Evolutionary conservation across 108 stramenopile species (phyloP).

Genomic region (Aurantiochytrium sp.): DNA sequence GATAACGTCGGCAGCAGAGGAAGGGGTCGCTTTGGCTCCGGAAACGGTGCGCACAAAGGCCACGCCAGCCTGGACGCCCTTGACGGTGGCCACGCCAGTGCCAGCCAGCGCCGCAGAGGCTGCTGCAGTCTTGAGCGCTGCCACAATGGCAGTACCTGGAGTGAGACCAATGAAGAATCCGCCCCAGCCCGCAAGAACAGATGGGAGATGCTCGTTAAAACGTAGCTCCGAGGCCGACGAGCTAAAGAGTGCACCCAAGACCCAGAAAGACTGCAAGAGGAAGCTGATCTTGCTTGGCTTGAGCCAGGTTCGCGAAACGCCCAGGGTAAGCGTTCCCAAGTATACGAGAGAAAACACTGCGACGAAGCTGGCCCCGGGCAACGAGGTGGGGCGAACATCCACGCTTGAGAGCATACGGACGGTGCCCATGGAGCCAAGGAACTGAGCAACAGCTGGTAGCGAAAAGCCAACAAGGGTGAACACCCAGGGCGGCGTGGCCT

Average conservation of each 20-base stretch:
- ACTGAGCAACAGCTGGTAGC: background rate
- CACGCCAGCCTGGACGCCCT: background rate
- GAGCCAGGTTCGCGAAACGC: background rate
- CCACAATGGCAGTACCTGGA: background rate
- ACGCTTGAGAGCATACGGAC: background rate
- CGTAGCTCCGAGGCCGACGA: background rate
- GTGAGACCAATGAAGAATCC: background rate
- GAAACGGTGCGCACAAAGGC: too few relatives aligned
- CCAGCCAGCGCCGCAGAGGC: background rate
- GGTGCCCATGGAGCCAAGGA: background rate
- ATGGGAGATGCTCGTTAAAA: background rate
- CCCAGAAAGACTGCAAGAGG: background rate
- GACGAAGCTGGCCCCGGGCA: background rate
- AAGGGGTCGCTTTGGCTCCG: too few relatives aligned
- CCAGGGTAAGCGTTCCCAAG: background rate
- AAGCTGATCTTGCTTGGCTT: conserved; percentile 3
- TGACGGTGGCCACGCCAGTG: background rate
- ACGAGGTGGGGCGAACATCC: background rate
- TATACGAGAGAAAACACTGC: background rate
- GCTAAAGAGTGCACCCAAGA: background rate
- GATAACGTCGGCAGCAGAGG: too few relatives aligned
- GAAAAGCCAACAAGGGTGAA: background rate
- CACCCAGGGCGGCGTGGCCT: background rate
- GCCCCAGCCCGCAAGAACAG: conserved; percentile 11
- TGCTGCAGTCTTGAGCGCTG: background rate